Conservation (phyloP, 1,139 yeast genomes). For the Suhomyces taliae region DNA sequence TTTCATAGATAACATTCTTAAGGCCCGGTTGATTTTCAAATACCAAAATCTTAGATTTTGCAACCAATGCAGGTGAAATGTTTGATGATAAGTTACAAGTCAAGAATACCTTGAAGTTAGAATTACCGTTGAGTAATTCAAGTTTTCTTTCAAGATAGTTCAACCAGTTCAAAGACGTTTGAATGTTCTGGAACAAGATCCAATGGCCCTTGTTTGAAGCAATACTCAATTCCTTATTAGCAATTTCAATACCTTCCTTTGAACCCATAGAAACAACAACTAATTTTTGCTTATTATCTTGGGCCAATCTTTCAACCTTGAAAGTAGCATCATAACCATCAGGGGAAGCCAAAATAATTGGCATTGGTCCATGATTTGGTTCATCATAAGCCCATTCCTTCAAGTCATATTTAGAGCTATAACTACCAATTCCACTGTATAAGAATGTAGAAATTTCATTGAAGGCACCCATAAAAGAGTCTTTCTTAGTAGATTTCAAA, state of each 20-base stretch:
- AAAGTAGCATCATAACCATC: constrained; percentile 69
- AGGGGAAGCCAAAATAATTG: constrained; percentile 57
- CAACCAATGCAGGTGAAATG: constrained; percentile 58
- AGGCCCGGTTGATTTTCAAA: constrained; percentile 67
- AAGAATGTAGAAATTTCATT: constrained; percentile 19
- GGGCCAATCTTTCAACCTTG: constrained; percentile 50
- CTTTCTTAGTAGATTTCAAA: constrained; percentile 11
- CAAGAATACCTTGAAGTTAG: constrained; percentile 53
- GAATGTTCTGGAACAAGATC: constrained; percentile 78
- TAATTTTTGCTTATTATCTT: constrained; percentile 23
- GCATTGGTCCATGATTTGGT: constrained; percentile 18
- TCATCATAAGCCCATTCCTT: constrained; percentile 19
- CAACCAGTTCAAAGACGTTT: constrained; percentile 68
- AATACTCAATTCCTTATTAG: constrained; percentile 51
- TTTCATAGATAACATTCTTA: constrained; percentile 46
- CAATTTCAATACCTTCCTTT: constrained; percentile 59
- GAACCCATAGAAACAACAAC: constrained; percentile 74
- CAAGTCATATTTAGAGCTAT: constrained; percentile 28
- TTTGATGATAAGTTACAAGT: constrained; percentile 54
- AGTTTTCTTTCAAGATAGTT: constrained; percentile 50
- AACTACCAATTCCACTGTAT: constrained; percentile 26
- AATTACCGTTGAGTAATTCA: constrained; percentile 19
- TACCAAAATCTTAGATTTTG: constrained; percentile 50
- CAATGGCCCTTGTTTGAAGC: constrained; percentile 55
- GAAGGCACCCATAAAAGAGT: constrained; percentile 21